Percentiles rank a stretch among this genome's conserved stretches.
phyloP scores from a whole-genome alignment of 2,329 filamentous ascomycete genomes.

The Fusarium humuli region DNA sequence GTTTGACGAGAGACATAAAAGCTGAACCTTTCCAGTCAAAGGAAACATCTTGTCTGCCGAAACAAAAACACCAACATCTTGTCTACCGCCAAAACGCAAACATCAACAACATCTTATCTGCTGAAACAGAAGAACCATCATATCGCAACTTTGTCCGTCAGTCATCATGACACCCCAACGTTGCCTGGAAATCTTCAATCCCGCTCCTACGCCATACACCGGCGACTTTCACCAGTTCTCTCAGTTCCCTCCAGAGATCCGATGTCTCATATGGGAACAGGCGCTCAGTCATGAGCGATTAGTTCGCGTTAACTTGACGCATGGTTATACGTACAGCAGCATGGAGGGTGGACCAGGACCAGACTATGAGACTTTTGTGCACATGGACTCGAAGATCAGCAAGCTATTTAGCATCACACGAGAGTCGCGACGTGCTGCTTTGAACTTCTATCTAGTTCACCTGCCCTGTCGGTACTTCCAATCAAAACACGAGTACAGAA shows the following conservation, averaged over 20 bases:
- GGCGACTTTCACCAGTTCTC: not conserved
- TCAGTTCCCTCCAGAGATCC: not conserved
- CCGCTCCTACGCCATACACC: fast-evolving
- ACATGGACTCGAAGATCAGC: not conserved
- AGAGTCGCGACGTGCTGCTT: not conserved
- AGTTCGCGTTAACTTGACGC: not conserved
- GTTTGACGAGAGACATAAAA: too few relatives aligned
- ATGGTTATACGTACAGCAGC: fast-evolving
- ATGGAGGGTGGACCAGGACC: fast-evolving
- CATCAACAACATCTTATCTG: too few relatives aligned
- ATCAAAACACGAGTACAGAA: too few relatives aligned
- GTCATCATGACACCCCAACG: not conserved
- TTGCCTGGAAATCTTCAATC: not conserved
- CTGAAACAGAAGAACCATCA: too few relatives aligned
- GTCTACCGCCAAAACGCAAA: too few relatives aligned
- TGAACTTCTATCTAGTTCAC: not conserved
- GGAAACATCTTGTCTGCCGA: too few relatives aligned
- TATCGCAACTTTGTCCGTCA: too few relatives aligned
- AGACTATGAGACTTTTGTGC: not conserved
- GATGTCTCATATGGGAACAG: conserved; percentile 17
- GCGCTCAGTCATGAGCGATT: not conserved
- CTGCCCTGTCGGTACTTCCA: not conserved
- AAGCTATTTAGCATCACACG: not conserved
- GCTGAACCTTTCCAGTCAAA: too few relatives aligned
- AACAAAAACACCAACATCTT: too few relatives aligned